Evolutionary conservation across 208 protist genomes (phyloP), one percentile per base, ranked within the genome.

Genomic region (Herpetomonas samuelpessoai): DNA sequence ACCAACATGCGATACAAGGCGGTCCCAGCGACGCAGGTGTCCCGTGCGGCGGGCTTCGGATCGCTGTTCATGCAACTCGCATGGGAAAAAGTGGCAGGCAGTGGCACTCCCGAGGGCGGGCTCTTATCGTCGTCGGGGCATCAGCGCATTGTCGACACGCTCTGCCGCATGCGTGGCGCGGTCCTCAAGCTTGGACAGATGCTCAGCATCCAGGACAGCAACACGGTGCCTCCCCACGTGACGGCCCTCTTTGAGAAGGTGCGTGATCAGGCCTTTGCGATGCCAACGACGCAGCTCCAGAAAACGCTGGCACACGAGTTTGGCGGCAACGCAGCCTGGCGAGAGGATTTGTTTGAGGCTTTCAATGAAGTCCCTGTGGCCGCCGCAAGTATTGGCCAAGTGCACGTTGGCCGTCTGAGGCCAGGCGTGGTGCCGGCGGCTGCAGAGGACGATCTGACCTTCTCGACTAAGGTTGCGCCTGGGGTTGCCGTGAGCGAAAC

Each of bases 171-270:
- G 97, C 83, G 97, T 25, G 86, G 86, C 1, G 74, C 81, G 6
- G 86, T 91, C 52, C 57, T 99, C 53, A 99, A 99, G 64, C 80
- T 99, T n/a, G 97, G 96, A 0, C 97, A 99, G 81, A 96, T 98
- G 69, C 71, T 98, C 4, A 96, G 83, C 63, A 97, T 98, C 59
- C 93, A 96, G 60, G 87, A 97, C 57, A 72, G 59, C 16, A 64
- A 57, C 35, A 86, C 87, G 9, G 62, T 97, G 18, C 86, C 92
- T 12, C 62, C 83, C 14, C 78, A 90, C 44, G 61, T 96, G 26
- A 80, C 81, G 38, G 65, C 76, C 21, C 28, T 91, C 14, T 95
- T 98, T 51, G 81, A 85, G 57, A 55, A 68, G 27, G 90, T 96
- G 41, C 81, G 91, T 7, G 86, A 97, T 41, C 71, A 79, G 41